Evolutionary conservation across 768 basidiomycete species (phyloP).

Genomic region (Pleurotus eryngii): DNA sequence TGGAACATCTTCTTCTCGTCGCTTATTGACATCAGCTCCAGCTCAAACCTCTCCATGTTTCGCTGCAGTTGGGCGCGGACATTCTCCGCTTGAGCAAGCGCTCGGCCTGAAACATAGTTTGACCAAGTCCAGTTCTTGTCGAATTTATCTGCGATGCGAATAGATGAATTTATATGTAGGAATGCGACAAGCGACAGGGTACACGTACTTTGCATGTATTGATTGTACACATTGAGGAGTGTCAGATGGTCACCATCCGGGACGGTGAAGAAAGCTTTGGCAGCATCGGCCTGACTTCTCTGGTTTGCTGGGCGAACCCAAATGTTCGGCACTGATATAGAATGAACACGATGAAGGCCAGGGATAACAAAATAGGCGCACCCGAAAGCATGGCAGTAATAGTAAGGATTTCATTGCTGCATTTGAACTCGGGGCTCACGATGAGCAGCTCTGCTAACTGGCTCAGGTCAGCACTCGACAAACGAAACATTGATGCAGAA

Average conservation of each 20-base stretch:
- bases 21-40: conserved; percentile 64
- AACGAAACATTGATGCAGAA: no score
- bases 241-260: conserved; percentile 98
- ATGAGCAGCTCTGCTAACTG: conserved; percentile 93
- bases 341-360: neutral
- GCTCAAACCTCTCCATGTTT: conserved; percentile 87
- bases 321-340: conserved; percentile 75
- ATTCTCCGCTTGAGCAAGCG: conserved; percentile 89
- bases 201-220: conserved; percentile 75
- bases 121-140: conserved; percentile 91
- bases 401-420: conserved; percentile 92
- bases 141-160: conserved; percentile 48
- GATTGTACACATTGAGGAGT: conserved; percentile 92
- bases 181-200: neutral
- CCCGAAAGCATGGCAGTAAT: conserved; percentile 97
- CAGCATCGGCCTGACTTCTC: conserved; percentile 87
- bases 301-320: conserved; percentile 90
- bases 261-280: conserved; percentile 83
- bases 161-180: neutral
- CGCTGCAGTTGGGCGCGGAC: conserved; percentile 87
- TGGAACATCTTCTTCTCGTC: conserved; percentile 70
- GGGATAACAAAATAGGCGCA: conserved; percentile 28
- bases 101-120: conserved; percentile 81
- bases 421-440: conserved; percentile 90
- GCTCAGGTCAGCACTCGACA: neutral